Evolutionary conservation across 179 eudicot genomes (phyloP).

Genomic region (Corrigiola litoralis): DNA sequence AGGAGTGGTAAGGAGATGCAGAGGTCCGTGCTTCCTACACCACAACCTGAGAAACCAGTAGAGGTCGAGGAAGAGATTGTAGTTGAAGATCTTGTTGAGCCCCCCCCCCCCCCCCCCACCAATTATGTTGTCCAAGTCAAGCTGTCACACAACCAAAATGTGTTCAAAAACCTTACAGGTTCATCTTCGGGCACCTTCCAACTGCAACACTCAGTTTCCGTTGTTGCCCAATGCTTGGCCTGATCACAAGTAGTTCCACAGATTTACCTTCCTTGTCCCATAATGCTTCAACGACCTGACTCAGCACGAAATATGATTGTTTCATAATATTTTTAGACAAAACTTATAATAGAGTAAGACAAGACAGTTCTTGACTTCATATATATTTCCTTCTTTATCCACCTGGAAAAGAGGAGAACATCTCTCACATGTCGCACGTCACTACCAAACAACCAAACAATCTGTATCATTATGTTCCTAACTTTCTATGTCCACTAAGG

Average conservation of each 20-base stretch:
- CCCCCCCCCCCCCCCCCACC: no score
- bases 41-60: background rate
- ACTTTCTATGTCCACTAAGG: no score
- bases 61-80: no score
- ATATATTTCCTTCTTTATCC: background rate
- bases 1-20: no score
- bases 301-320: background rate
- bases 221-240: slow-evolving; percentile 7
- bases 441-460: no score
- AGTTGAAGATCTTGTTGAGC: no score
- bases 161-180: background rate
- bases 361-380: background rate
- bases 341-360: background rate
- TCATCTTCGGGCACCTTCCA: background rate
- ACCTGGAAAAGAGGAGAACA: background rate
- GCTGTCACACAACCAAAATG: background rate
- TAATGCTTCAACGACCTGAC: slow-evolving; percentile 9
- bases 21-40: no score
- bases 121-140: no score
- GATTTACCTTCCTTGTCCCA: slow-evolving; percentile 16
- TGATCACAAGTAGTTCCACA: slow-evolving; percentile 3
- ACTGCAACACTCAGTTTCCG: background rate
- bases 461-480: no score
- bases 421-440: no score
- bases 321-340: background rate